Conservation (phyloP, 2,329 filamentous ascomycete genomes). For the Cryphonectria nitschkei region DNA sequence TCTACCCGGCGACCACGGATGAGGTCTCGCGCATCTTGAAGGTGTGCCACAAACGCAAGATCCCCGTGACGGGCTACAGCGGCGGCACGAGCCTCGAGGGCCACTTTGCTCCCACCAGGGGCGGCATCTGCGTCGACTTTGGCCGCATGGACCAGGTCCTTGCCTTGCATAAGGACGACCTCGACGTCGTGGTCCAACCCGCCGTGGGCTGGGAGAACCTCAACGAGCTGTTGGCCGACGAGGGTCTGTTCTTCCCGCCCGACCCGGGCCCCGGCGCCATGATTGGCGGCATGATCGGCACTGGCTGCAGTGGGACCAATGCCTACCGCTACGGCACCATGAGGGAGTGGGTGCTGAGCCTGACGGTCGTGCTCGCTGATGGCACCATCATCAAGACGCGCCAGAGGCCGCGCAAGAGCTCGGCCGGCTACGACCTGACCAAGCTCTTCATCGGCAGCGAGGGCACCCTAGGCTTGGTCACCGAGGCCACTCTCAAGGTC, state of each 20-base stretch:
- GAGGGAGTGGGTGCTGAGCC: constrained; percentile 82
- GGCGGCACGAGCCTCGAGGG: constrained; percentile 90
- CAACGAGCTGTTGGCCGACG: constrained; percentile 69
- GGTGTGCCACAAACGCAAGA: constrained; percentile 77
- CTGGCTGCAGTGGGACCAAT: constrained; percentile 72
- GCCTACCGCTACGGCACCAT: constrained; percentile 85
- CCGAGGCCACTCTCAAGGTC: constrained; percentile 86
- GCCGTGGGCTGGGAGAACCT: constrained; percentile 79
- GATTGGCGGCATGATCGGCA: constrained; percentile 81
- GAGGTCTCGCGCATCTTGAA: constrained; percentile 89
- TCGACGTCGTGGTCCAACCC: constrained; percentile 75
- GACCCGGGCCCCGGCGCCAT: constrained; percentile 83
- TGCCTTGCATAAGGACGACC: constrained; percentile 73
- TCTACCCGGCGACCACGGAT: constrained; percentile 62
- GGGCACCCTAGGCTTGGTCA: constrained; percentile 88
- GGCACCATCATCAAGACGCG: constrained; percentile 84
- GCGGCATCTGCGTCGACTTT: constrained; percentile 87
- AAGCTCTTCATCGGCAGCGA: constrained; percentile 89
- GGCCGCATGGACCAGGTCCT: constrained; percentile 82
- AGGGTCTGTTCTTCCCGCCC: constrained; percentile 81
- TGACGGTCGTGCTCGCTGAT: constrained; percentile 83
- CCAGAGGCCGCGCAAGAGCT: constrained; percentile 64
- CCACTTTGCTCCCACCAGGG: constrained; percentile 80
- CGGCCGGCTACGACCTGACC: constrained; percentile 89
- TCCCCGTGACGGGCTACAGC: constrained; percentile 85